A percentile compares a stretch with the other conserved stretches of the same genome.
These are phyloP conservation scores for Trichoderma sp. DNA, from an alignment of 2,329 filamentous ascomycete species.

Conservation along the genomic window DNA sequence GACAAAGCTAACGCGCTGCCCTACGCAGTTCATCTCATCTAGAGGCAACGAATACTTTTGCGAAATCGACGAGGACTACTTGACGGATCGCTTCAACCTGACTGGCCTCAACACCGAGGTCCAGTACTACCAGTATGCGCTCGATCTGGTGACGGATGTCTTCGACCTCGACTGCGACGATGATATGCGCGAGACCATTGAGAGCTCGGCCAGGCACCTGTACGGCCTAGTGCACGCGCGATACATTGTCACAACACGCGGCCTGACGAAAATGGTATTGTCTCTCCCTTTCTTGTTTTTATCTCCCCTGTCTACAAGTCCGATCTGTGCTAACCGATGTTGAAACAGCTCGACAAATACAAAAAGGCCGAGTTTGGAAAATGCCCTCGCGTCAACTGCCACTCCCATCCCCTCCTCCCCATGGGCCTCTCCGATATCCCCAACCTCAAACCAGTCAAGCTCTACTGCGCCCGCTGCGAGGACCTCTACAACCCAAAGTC, in stretches of 20 bases:
- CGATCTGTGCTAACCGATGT: neutral
- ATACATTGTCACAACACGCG: constrained; percentile 94
- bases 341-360: constrained; percentile 85
- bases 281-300: neutral
- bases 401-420: constrained; percentile 86
- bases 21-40: constrained; percentile 85
- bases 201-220: constrained; percentile 92
- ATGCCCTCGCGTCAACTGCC: constrained; percentile 93
- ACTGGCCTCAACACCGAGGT: constrained; percentile 97
- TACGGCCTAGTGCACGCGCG: constrained; percentile 95
- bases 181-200: constrained; percentile 95
- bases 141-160: constrained; percentile 95
- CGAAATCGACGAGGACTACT: constrained; percentile 98
- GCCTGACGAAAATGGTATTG: constrained; percentile 88
- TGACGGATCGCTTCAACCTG: constrained; percentile 96
- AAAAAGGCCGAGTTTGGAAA: constrained; percentile 98
- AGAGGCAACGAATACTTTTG: constrained; percentile 99
- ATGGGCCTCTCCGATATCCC: constrained; percentile 91
- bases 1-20: neutral
- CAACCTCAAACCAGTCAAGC: constrained; percentile 85
- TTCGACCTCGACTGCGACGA: constrained; percentile 99
- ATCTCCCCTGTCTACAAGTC: neutral
- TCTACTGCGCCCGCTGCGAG: constrained; percentile 96
- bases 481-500: constrained; percentile 99
- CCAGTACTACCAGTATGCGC: constrained; percentile 97